These are phyloP conservation scores for Penicillium parvum DNA, from an alignment of 495 filamentous ascomycete genomes.

Conservation along the genomic window DNA sequence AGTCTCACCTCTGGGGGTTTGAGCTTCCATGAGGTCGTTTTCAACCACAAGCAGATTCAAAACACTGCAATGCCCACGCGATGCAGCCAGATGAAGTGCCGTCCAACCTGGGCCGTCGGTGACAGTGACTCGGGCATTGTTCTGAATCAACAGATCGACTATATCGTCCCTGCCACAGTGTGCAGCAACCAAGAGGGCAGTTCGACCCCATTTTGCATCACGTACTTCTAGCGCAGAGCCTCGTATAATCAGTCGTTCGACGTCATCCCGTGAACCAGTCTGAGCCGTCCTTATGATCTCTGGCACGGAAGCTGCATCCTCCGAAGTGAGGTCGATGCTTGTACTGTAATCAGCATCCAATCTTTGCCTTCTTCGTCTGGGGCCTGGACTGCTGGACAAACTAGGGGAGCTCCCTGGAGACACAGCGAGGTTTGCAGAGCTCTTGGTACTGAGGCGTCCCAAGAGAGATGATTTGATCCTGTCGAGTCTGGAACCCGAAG, in stretches of 20 bases:
- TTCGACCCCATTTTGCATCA: conserved; percentile 34
- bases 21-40: conserved; percentile 26
- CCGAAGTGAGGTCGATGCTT: conserved; percentile 38
- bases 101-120: conserved; percentile 34
- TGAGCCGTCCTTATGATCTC: conserved; percentile 41
- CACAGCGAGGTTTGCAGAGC: no score
- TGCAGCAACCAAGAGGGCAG: conserved; percentile 42
- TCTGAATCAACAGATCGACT: conserved; percentile 36
- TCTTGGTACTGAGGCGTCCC: conserved; percentile 12
- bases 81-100: conserved; percentile 43
- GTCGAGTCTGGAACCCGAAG: conserved; percentile 18
- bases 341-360: conserved; percentile 25
- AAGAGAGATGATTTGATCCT: conserved; percentile 20
- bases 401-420: conserved; percentile 7
- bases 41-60: conserved; percentile 35
- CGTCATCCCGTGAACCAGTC: conserved; percentile 33
- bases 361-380: conserved; percentile 14
- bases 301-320: conserved; percentile 30
- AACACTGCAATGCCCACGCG: conserved; percentile 35
- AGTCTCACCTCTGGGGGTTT: conserved; percentile 31
- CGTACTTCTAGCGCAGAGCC: conserved; percentile 36
- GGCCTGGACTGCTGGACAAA: conserved; percentile 1
- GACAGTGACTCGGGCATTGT: conserved; percentile 31
- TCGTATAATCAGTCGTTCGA: conserved; percentile 37
- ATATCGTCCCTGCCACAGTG: conserved; percentile 44